Base-by-base conservation (phyloP, 768 basidiomycete genomes). In the Gelatoporia subvermispora region DNA sequence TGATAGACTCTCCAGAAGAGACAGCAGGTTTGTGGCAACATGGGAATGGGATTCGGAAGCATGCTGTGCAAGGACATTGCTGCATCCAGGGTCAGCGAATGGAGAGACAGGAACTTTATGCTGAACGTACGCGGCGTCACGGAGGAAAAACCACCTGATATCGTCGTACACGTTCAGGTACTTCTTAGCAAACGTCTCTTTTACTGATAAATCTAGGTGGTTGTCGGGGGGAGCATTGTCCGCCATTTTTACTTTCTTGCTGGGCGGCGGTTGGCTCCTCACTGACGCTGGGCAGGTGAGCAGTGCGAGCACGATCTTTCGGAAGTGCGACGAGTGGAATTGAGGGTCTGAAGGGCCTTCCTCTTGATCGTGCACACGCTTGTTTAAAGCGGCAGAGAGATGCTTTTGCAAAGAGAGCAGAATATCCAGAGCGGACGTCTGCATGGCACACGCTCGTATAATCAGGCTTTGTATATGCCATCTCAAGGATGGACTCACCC, bases 101-200 rank as follows among this genome's bases (percentile, higher is more conserved):
- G 48, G 8, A 50, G 20, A 38, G 41, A 51, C 31, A 47, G 10
- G 21, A 17, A 41, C 24, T 20, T 3, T 9, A n/a, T 45, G 20
- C 17, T 28, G 42, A 5, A 70, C 78, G 50, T 65, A 87, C 90
- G 73, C 78, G 47, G 86, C 73, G 59, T 93, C 88, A 37, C 85
- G 77, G 28, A 95, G 74, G 70, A 92, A 93, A 70, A 87, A 89
- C 88, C 88, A 94, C 50, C 92, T 79, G 25, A 94, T 70, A 58
- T 95, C 92, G 58, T 91, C 87, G 61, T 88, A 61, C 11, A 86
- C 79, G 54, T 80, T 82, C 56, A 90, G 75, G 83, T 85, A 93
- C 13, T 76, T 82, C 41, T 77, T 75, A 46, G 82, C 69, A 58
- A 92, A 90, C 10, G 74, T 65, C 37, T 79, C 69, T 21, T 82